Conservation (phyloP, 352 stramenopile species). For the Phytophthora gonapodyides region DNA sequence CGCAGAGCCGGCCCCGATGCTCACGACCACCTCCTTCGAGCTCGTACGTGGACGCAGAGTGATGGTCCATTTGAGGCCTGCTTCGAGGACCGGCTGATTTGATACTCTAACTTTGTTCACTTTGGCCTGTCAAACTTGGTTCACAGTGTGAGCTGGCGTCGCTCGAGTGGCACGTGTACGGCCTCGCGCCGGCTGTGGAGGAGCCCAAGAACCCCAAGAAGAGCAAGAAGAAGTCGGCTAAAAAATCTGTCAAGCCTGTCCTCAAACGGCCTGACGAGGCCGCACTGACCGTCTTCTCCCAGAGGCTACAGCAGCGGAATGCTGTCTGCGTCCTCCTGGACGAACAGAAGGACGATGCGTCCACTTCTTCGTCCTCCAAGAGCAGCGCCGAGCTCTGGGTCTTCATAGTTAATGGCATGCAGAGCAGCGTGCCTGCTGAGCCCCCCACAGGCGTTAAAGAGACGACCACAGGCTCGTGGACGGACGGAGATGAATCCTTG, state of each 20-base stretch:
- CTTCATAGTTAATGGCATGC: slow-evolving; percentile 53
- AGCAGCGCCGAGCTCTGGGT: slow-evolving; percentile 46
- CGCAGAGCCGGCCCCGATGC: slow-evolving; percentile 10
- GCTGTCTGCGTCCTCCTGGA: slow-evolving; percentile 36
- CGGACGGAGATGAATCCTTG: slow-evolving; percentile 6
- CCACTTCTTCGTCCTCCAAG: slow-evolving; percentile 4
- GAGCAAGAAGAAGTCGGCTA: slow-evolving; percentile 20
- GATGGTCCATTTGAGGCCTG: not conserved
- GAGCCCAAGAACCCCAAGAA: not conserved
- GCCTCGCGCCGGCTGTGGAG: slow-evolving; percentile 9
- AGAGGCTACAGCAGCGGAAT: slow-evolving; percentile 47
- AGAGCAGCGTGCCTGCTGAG: slow-evolving; percentile 33
- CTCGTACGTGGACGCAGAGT: slow-evolving; percentile 39
- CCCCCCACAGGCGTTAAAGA: slow-evolving; percentile 37
- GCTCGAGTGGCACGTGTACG: slow-evolving; percentile 62
- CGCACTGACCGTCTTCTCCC: slow-evolving; percentile 34
- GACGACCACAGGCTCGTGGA: slow-evolving; percentile 28
- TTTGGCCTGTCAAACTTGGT: slow-evolving; percentile 20
- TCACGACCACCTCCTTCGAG: slow-evolving; percentile 50
- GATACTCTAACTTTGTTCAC: slow-evolving; percentile 16
- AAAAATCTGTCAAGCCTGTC: slow-evolving; percentile 6
- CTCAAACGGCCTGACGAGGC: slow-evolving; percentile 19
- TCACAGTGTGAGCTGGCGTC: slow-evolving; percentile 48
- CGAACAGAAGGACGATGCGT: not conserved
- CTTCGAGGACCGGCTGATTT: not conserved